Percentiles rank a stretch among this genome's conserved stretches.
phyloP scores from a whole-genome alignment of 2,329 filamentous ascomycete species.

The Furcasterigmium furcatum region DNA sequence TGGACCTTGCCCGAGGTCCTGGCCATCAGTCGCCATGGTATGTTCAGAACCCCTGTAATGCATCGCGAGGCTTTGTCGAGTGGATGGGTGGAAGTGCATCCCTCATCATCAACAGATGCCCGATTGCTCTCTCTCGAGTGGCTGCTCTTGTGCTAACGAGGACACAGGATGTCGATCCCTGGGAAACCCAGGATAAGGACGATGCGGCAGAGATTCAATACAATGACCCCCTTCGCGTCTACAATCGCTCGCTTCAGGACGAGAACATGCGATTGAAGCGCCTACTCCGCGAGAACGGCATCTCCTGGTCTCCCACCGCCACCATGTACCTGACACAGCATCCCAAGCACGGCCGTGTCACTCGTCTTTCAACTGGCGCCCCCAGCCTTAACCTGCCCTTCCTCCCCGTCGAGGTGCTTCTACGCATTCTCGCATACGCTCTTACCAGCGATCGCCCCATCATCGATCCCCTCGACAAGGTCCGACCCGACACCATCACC shows the following conservation, averaged over 20 bases:
- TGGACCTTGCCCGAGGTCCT: too few species aligned
- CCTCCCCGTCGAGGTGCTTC: constrained; percentile 49
- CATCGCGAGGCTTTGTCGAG: too few species aligned
- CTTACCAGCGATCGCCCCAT: constrained; percentile 46
- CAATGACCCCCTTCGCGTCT: constrained; percentile 43
- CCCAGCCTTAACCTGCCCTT: constrained; percentile 27
- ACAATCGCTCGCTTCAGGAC: constrained; percentile 40
- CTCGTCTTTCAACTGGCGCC: constrained; percentile 17
- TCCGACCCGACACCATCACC: constrained; percentile 39
- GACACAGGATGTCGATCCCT: constrained; percentile 31
- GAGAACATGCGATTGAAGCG: constrained; percentile 49
- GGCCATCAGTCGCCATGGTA: too few species aligned
- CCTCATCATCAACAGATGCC: too few species aligned
- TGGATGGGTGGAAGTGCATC: too few species aligned
- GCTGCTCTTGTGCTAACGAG: too few species aligned
- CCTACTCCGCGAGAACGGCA: constrained; percentile 48
- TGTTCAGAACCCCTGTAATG: too few species aligned
- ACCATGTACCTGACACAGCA: constrained; percentile 22
- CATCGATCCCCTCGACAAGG: constrained; percentile 48
- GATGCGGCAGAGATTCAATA: constrained; percentile 46
- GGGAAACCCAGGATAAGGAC: constrained; percentile 50
- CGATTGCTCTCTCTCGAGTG: too few species aligned
- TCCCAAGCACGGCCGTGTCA: constrained; percentile 15
- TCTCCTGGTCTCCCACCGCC: constrained; percentile 42
- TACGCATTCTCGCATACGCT: constrained; percentile 49